These are phyloP conservation scores for Zancudomyces culisetae DNA, from an alignment of 371 early-diverging fungal genomes.

Conservation along the genomic window DNA sequence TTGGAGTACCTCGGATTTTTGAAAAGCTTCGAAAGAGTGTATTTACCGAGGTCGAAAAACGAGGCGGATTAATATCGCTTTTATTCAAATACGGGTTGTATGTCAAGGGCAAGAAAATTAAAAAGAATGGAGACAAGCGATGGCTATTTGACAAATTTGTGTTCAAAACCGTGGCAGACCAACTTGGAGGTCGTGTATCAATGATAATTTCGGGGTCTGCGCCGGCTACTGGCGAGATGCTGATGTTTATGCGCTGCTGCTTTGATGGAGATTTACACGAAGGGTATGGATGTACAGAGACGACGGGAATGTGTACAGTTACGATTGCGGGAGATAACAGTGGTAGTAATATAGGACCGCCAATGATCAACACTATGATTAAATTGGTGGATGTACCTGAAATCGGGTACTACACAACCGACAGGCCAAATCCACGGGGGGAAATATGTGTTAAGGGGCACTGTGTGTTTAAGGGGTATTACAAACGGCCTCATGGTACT, in stretches of 20 bases:
- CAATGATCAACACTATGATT: constrained; percentile 37
- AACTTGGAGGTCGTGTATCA: constrained; percentile 33
- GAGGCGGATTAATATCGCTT: constrained; percentile 50
- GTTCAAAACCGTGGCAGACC: constrained; percentile 39
- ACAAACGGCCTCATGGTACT: constrained; percentile 69
- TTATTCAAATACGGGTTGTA: constrained; percentile 64
- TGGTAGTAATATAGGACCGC: constrained; percentile 57
- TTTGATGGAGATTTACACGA: constrained; percentile 42
- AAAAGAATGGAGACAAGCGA: constrained; percentile 26
- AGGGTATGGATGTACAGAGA: constrained; percentile 90
- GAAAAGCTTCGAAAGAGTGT: constrained; percentile 94
- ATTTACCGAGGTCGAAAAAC: constrained; percentile 52
- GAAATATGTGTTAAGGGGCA: constrained; percentile 82
- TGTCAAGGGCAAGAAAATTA: constrained; percentile 52
- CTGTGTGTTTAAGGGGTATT: constrained; percentile 59
- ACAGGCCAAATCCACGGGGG: constrained; percentile 63
- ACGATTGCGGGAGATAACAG: constrained; percentile 26
- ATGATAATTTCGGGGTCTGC: constrained; percentile 55
- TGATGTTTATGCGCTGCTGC: constrained; percentile 72
- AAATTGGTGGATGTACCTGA: constrained; percentile 86
- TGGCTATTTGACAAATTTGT: constrained; percentile 69
- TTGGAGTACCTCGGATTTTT: constrained; percentile 89
- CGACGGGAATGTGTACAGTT: constrained; percentile 34
- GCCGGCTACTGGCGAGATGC: constrained; percentile 65
- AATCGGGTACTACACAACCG: constrained; percentile 58